Evolutionary conservation across 1,284 basidiomycete species (phyloP), one percentile per base, ranked within the genome.

Genomic region (Schizophyllum amplum): DNA sequence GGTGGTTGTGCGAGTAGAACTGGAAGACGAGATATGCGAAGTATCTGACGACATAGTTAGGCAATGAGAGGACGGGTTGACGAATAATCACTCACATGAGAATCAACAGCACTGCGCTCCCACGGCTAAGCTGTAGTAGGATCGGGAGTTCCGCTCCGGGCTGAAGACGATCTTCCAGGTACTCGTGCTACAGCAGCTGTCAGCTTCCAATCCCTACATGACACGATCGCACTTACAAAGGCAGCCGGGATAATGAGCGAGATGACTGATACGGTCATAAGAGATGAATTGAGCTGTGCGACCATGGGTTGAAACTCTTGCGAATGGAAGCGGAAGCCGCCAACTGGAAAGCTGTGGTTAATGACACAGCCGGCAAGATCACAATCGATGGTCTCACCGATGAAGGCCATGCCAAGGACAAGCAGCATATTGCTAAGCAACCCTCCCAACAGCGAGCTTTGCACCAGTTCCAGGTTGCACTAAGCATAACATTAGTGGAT

Each of bases 371-470:
- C 6, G 5, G 21, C 7, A 13, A 33, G 52, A 9, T 49, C 27
- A 50, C n/a, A 52, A 49, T n/a, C 22, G 47, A 63, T 48, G 33
- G 21, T 47, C 67, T 23, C 65, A 69, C 74, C 76, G 54, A 78
- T 69, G 69, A 82, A 75, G 55, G 77, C 79, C 77, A 82, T 78
- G 54, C 86, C 86, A 46, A 88, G 74, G 17, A 87, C 85, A 57
- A 87, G 77, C 20, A 87, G 71, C 26, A 85, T 71, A 65, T 87
- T 87, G 61, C 81, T 83, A 20, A 86, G 67, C 55, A 87, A 77
- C 47, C 78, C 80, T 27, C 84, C 84, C 25, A 84, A 75, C 64
- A 85, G 75, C 27, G 75, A 76, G 49, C 83, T 82, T 64, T 86
- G 84, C 1, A 87, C 83, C 53, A 87, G 77, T 60, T 80, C 78